These are phyloP conservation scores for Kandelia obovata DNA, from an alignment of 345 rosid genomes.

Conservation along the genomic window DNA sequence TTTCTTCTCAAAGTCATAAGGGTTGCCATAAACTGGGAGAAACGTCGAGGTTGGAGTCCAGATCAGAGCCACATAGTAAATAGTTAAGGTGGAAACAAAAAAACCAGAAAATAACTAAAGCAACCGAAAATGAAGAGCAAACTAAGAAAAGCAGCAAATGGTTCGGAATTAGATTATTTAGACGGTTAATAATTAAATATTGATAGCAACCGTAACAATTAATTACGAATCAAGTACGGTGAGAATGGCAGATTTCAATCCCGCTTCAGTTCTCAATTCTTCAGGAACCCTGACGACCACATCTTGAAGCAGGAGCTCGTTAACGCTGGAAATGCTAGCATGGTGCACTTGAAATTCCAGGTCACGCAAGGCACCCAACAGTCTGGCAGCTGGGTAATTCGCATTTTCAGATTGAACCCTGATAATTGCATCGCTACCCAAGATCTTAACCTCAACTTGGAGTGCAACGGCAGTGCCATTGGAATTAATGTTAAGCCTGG, in stretches of 20 bases:
- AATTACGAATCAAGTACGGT: constrained; percentile 32
- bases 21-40: constrained; percentile 11
- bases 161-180: not conserved
- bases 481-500: constrained; percentile 11
- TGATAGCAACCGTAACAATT: too few relatives aligned
- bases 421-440: constrained; percentile 58
- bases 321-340: constrained; percentile 53
- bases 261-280: constrained; percentile 35
- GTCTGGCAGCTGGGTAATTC: constrained; percentile 47
- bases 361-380: constrained; percentile 56
- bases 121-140: not conserved
- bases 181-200: not conserved
- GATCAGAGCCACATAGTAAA: not conserved
- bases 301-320: constrained; percentile 66
- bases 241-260: constrained; percentile 42
- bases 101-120: not conserved
- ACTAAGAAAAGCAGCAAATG: not conserved
- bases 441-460: constrained; percentile 49
- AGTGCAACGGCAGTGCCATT: not conserved
- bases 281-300: constrained; percentile 53
- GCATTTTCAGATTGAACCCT: constrained; percentile 57
- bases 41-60: not conserved
- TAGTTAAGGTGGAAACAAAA: not conserved
- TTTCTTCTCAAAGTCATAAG: not conserved
- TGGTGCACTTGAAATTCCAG: constrained; percentile 60